Evolutionary conservation across 1,284 basidiomycete species (phyloP).

Genomic region (Taiwanofungus camphoratus): DNA sequence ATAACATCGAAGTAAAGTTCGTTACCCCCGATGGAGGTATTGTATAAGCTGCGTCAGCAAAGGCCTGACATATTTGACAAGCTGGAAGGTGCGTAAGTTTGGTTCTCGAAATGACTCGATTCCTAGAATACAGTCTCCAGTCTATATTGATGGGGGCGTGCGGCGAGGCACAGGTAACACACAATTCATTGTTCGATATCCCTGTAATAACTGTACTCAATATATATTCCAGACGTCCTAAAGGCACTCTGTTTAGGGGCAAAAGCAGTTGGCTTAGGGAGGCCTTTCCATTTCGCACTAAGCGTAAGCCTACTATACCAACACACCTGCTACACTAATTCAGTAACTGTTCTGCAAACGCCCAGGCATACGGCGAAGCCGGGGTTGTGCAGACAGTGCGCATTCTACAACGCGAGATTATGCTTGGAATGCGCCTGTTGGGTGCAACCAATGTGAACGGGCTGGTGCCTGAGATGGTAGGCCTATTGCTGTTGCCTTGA

Average conservation of each 20-base stretch:
- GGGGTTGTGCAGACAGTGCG: slow-evolving; percentile 72
- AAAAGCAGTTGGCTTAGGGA: slow-evolving; percentile 82
- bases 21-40: slow-evolving; percentile 69
- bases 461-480: slow-evolving; percentile 75
- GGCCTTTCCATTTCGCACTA: slow-evolving; percentile 86
- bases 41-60: slow-evolving; percentile 66
- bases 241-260: slow-evolving; percentile 92
- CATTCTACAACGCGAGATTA: slow-evolving; percentile 78
- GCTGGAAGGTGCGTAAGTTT: slow-evolving; percentile 46
- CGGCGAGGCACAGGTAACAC: slow-evolving; percentile 76
- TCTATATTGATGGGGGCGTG: slow-evolving; percentile 89
- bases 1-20: slow-evolving; percentile 35
- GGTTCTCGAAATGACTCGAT: slow-evolving; percentile 27
- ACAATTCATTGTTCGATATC: too few relatives aligned
- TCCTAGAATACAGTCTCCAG: slow-evolving; percentile 51
- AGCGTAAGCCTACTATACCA: slow-evolving; percentile 45
- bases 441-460: slow-evolving; percentile 68
- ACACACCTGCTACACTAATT: too few relatives aligned
- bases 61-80: slow-evolving; percentile 74
- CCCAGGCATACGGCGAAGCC: slow-evolving; percentile 72
- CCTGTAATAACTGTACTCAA: too few relatives aligned
- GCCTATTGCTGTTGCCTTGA: neutral
- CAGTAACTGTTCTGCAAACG: neutral
- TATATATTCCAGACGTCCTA: slow-evolving; percentile 83
- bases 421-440: slow-evolving; percentile 72